These are phyloP conservation scores for Leptodermis oblonga DNA, from an alignment of 257 asterid species.

Conservation along the genomic window DNA sequence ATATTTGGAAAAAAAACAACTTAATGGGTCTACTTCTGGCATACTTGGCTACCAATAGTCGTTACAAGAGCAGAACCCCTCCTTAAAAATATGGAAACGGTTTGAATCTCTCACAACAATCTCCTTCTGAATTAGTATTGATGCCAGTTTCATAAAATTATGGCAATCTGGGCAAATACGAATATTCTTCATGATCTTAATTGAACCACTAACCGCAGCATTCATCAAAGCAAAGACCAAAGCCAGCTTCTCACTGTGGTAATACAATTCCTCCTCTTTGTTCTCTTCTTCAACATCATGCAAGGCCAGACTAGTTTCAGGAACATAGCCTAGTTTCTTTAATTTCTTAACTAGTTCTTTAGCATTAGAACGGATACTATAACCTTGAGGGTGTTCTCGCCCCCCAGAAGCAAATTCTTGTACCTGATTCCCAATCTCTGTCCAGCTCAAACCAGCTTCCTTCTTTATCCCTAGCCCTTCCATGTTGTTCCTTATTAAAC, in stretches of 20 bases:
- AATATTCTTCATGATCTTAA: constrained; percentile 63
- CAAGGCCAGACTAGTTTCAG: constrained; percentile 48
- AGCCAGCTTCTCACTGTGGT: constrained; percentile 88
- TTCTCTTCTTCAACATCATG: constrained; percentile 85
- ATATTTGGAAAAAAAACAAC: too few relatives aligned
- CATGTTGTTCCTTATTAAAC: constrained; percentile 50
- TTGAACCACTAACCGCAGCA: constrained; percentile 22
- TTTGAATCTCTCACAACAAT: constrained; percentile 73
- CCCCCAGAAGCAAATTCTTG: constrained; percentile 89
- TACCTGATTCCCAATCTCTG: constrained; percentile 41
- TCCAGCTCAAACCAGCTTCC: constrained; percentile 90
- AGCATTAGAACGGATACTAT: constrained; percentile 40
- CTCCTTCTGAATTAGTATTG: constrained; percentile 43
- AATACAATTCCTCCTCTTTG: constrained; percentile 78
- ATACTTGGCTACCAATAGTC: constrained; percentile 52
- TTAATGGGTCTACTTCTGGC: background rate
- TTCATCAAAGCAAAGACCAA: constrained; percentile 62
- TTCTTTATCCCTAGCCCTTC: constrained; percentile 47
- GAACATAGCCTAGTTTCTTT: constrained; percentile 47
- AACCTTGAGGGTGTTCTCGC: constrained; percentile 42
- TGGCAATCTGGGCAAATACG: constrained; percentile 79
- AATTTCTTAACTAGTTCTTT: constrained; percentile 36
- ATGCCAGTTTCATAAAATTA: constrained; percentile 70
- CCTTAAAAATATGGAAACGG: constrained; percentile 73
- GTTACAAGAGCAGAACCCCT: constrained; percentile 74